These are phyloP conservation scores for Terana coerulea DNA, from an alignment of 768 basidiomycete genomes.

Conservation along the genomic window DNA sequence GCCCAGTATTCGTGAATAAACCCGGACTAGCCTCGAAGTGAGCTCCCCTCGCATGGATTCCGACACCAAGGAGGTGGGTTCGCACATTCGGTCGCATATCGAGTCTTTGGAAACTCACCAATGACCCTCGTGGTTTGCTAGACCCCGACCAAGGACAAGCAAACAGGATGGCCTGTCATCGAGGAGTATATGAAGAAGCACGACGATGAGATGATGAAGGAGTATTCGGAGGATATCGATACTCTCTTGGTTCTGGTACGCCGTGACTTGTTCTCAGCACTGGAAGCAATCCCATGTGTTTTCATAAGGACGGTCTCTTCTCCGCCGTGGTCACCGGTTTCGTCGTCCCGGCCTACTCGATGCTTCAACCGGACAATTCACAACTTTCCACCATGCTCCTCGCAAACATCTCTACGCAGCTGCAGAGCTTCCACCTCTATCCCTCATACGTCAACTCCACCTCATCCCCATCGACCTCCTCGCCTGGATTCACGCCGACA, in stretches of 20 bases:
- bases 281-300: no score
- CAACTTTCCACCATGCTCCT: background rate
- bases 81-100: no score
- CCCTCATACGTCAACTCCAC: background rate
- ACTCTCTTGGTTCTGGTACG: conserved; percentile 6
- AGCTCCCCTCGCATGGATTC: no score
- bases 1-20: no score
- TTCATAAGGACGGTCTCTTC: conserved; percentile 10
- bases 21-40: no score
- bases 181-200: conserved; percentile 5
- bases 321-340: conserved; percentile 5
- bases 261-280: no score
- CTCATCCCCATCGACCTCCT: background rate
- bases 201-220: conserved; percentile 4
- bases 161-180: conserved; percentile 5
- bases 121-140: no score
- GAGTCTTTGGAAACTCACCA: no score
- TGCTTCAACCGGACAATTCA: conserved; percentile 1
- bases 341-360: background rate
- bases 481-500: background rate
- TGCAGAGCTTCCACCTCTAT: background rate
- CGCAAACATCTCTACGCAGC: conserved; percentile 1
- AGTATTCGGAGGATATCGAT: conserved; percentile 7
- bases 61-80: no score
- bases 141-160: no score